Base-by-base conservation (phyloP, 306 rosid genomes). In the Cicer cuneatum region DNA sequence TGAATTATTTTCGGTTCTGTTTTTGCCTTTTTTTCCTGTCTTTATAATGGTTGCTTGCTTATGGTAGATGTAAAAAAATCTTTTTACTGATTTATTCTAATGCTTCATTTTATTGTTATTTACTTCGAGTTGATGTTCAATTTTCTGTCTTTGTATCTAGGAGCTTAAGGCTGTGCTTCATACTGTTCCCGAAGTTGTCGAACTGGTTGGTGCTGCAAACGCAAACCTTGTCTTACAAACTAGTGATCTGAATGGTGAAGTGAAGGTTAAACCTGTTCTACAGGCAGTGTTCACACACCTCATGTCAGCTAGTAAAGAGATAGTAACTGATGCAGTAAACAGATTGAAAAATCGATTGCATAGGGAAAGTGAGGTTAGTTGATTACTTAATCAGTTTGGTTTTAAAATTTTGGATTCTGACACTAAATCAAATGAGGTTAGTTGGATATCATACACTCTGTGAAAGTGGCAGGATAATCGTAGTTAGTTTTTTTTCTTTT, bases 121-220 rank as follows among this genome's bases (percentile, higher is more conserved):
- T 47, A 57, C 75, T 62, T 13, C 5, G 71, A 42, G 39, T 33
- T 38, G 77, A 41, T 80, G 45, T 54, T 14, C 21, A 70, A 69
- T 73, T 49, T 80, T 16, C 56, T 45, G 8, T 69, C 43, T 74
- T 82, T 79, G 12, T 74, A 18, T 78, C 18, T 84, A 94, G 99
- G 99, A 94, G 85, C 91, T 94, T 13, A 91, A 88, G 81, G 81
- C 69, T 58, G 93, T 92, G 71, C 84, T 94, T 86, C 85, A 16
- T 69, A 45, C 80, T 48, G 88, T 88, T 82, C 97, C 99, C 45
- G 99, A 94, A 88, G 82, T 88, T 77, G 86, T 69, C 6, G 87
- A 86, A 73, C 79, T 94, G 71, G 81, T 94, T 72, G 96, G 96
- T 45, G 70, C 77, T 75, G 83, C 68, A 83, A 85, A 86, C 74